Base-by-base conservation (phyloP, 2,329 filamentous ascomycete species). In the Cordyceps militaris region DNA sequence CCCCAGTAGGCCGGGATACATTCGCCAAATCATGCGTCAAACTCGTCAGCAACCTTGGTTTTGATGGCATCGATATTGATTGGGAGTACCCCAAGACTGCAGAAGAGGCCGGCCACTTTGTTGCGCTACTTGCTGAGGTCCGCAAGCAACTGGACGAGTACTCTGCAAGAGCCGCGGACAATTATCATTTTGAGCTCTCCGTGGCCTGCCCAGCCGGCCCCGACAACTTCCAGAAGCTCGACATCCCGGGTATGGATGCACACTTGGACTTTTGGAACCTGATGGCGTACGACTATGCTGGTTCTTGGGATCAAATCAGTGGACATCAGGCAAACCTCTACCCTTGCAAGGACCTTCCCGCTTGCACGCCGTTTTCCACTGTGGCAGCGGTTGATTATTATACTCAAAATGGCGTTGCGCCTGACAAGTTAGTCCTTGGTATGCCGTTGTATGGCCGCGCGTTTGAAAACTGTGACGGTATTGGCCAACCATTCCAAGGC, bases 401-500 rank as follows among this genome's bases (percentile, higher is more conserved):
- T 74, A 75, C 81, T 16, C 68, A 73, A 1, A 79, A 81, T 13
- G 86, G 86, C 7, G 84, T 97, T 0, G 67, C 79, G 0, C 69
- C 84, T 0, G 68, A 77, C 60, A 97, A 96, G 73, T 83, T 97
- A 56, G 88, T 96, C 3, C 71, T 97, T 14, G 92, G 93, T 3
- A 93, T 97, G 88, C 92, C 93, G 2, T 76, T 97, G 13, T 97
- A 97, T 69, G 93, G 93, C 1, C 88, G 91, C 36, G 84, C 89
- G 0, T 97, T 97, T 69, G 79, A 85, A 64, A 82, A 84, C 62
- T 97, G 93, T 0, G 79, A 87, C 26, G 92, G 91, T 0, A 80
- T 84, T 0, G 93, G 93, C 1, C 71, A 76, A 32, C 73, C 82
- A 0, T 97, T 81, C 72, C 80, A 71, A 50, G 91, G 91, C 7